These are phyloP conservation scores for Nemania sp. DNA, from an alignment of 2,329 filamentous ascomycete species.

Conservation along the genomic window DNA sequence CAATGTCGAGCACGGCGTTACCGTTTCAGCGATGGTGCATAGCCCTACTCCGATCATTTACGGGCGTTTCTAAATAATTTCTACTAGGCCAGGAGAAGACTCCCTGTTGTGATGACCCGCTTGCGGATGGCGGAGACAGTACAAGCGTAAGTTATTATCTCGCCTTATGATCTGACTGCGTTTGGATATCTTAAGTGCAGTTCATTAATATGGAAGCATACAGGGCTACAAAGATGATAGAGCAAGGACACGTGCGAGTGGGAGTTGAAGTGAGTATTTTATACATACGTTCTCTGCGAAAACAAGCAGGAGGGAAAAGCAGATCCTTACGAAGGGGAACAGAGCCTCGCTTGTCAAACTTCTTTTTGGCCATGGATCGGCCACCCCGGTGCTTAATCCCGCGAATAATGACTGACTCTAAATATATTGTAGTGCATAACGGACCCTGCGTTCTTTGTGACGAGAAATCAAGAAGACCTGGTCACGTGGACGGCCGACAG, in stretches of 20 bases:
- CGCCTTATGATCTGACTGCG: background rate
- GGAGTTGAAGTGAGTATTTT: conserved; percentile 79
- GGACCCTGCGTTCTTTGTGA: conserved; percentile 87
- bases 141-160: conserved; percentile 54
- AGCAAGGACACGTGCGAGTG: conserved; percentile 91
- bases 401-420: conserved; percentile 1
- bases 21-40: conserved; percentile 75
- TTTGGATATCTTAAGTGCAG: background rate
- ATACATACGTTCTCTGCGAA: too few species aligned
- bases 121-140: conserved; percentile 89
- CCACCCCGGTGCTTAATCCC: background rate
- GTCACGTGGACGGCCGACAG: conserved; percentile 95
- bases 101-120: conserved; percentile 90
- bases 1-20: conserved; percentile 80
- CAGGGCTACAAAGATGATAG: conserved; percentile 77
- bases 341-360: background rate
- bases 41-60: too few species aligned
- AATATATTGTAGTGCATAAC: conserved; percentile 56
- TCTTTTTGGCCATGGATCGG: background rate
- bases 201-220: background rate
- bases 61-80: conserved; percentile 4
- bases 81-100: conserved; percentile 67
- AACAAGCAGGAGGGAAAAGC: too few species aligned
- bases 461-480: conserved; percentile 89
- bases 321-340: too few species aligned